Percentiles rank a stretch among this genome's conserved stretches.
phyloP scores from a whole-genome alignment of 495 filamentous ascomycete genomes.

The Lasiosphaeria hispida region DNA sequence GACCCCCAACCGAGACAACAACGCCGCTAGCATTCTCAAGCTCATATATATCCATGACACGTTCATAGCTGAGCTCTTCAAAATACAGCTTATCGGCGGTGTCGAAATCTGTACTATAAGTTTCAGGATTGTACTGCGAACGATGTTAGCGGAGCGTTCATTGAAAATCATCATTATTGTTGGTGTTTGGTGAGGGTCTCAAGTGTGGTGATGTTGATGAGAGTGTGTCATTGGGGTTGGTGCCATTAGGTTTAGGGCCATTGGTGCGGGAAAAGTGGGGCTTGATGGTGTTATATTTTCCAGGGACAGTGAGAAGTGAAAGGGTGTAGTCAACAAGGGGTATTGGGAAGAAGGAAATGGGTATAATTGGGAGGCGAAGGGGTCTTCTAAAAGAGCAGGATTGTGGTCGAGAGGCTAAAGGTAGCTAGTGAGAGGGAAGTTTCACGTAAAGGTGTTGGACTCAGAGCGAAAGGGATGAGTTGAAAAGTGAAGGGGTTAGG shows the following conservation, averaged over 20 bases:
- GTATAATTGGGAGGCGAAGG: no score
- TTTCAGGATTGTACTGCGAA: slow-evolving; percentile 76
- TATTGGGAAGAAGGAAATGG: no score
- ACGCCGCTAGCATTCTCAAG: slow-evolving; percentile 84
- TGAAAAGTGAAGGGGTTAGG: no score
- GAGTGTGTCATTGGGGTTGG: not conserved
- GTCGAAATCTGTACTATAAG: slow-evolving; percentile 86
- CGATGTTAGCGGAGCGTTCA: slow-evolving; percentile 21
- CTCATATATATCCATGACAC: slow-evolving; percentile 98
- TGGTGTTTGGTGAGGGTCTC: not conserved
- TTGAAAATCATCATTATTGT: not conserved
- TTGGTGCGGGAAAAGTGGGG: not conserved
- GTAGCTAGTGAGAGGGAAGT: no score
- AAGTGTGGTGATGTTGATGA: not conserved
- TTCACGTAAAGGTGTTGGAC: no score
- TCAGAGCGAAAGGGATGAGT: no score
- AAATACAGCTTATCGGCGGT: slow-evolving; percentile 95
- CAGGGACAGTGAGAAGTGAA: no score
- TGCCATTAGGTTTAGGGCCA: slow-evolving; percentile 20
- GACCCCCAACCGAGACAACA: slow-evolving; percentile 92
- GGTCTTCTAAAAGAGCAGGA: no score
- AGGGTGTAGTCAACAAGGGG: no score
- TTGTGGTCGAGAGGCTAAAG: no score
- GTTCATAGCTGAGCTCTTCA: slow-evolving; percentile 94
- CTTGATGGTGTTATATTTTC: no score